phyloP scores from a whole-genome alignment of 2,329 filamentous ascomycete genomes.

The Teratosphaeriaceae sp. region DNA sequence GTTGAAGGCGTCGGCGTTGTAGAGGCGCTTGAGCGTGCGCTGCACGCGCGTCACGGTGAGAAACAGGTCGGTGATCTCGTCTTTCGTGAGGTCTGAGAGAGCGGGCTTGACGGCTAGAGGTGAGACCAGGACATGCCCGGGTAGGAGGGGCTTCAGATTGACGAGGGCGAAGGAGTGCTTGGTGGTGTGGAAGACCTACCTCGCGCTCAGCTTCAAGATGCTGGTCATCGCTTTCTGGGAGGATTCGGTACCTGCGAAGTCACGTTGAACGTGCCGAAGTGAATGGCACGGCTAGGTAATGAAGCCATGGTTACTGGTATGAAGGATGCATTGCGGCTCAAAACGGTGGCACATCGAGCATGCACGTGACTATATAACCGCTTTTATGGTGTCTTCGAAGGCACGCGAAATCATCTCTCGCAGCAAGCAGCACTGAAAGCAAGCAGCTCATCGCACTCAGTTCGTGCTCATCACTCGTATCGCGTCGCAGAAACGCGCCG shows the following conservation, averaged over 20 bases:
- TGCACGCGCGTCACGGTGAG: conserved; percentile 68
- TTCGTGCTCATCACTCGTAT: too few relatives aligned
- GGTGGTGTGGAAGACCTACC: conserved; percentile 79
- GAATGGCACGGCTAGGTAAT: conserved; percentile 35
- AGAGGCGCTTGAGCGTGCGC: conserved; percentile 60
- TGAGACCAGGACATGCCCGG: conserved; percentile 88
- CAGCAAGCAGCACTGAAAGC: too few relatives aligned
- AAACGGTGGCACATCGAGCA: too few relatives aligned
- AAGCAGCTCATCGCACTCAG: too few relatives aligned
- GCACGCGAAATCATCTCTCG: too few relatives aligned
- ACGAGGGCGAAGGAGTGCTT: conserved; percentile 78
- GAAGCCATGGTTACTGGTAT: conserved; percentile 27
- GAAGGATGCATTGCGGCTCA: background rate
- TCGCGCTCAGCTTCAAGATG: conserved; percentile 8
- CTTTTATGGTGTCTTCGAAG: too few relatives aligned
- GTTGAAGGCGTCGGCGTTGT: conserved; percentile 71
- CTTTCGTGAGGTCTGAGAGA: conserved; percentile 63
- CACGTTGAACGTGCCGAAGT: conserved; percentile 39
- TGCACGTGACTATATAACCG: too few relatives aligned
- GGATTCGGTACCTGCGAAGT: conserved; percentile 33
- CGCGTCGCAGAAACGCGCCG: too few relatives aligned
- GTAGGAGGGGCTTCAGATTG: conserved; percentile 90
- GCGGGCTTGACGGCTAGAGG: conserved; percentile 60
- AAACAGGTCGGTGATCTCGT: conserved; percentile 81
- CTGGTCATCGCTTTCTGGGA: conserved; percentile 3